phyloP scores from a whole-genome alignment of 768 basidiomycete genomes.

The Termitomyces sp. region DNA sequence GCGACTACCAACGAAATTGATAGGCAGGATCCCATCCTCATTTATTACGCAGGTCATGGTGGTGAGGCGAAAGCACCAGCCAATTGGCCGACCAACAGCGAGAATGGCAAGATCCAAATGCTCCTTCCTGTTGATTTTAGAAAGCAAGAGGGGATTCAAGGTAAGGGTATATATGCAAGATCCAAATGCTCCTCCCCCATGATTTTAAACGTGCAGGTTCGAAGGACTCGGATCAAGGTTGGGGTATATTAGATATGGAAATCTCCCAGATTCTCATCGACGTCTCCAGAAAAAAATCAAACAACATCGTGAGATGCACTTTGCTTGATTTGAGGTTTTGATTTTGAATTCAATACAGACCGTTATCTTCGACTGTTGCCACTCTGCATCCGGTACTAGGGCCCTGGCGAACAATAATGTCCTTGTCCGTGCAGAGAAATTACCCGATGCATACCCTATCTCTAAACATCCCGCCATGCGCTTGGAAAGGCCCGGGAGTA shows the following conservation, averaged over 20 bases:
- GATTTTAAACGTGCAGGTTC: background rate
- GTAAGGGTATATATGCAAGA: no score
- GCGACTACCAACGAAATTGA: no score
- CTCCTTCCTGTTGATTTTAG: no score
- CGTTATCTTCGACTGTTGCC: constrained; percentile 14
- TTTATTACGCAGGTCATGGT: no score
- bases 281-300: background rate
- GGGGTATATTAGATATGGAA: constrained; percentile 6
- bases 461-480: background rate
- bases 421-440: background rate
- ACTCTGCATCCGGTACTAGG: constrained; percentile 2
- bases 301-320: constrained; percentile 11
- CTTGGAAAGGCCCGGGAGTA: background rate
- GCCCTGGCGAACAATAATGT: no score
- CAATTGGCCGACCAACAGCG: background rate
- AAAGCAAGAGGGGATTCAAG: no score
- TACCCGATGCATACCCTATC: background rate
- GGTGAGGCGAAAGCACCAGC: no score
- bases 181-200: constrained; percentile 9
- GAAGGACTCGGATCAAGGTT: background rate
- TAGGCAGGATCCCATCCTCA: no score
- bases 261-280: background rate
- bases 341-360: constrained; percentile 5
- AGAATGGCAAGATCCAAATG: constrained; percentile 1
- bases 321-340: background rate